Conservation (phyloP, 2,329 filamentous ascomycete species). For the Cercospora canescens region DNA sequence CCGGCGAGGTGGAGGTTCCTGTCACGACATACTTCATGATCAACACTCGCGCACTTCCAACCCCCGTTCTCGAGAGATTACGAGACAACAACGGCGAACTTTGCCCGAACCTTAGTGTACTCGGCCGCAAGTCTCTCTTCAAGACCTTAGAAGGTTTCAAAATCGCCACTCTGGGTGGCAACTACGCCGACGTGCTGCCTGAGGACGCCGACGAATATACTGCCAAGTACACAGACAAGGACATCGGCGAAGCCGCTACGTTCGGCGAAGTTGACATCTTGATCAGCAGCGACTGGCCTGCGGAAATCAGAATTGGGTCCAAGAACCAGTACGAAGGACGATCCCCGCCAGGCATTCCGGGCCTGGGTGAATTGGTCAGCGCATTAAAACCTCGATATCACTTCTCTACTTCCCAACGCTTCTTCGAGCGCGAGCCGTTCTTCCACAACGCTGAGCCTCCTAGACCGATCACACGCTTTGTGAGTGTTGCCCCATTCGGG, state of each 20-base stretch:
- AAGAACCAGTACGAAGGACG: slow-evolving; percentile 40
- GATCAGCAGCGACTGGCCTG: slow-evolving; percentile 83
- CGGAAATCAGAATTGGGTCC: slow-evolving; percentile 56
- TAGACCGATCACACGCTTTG: slow-evolving; percentile 75
- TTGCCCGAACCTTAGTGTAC: slow-evolving; percentile 86
- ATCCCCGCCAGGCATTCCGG: slow-evolving; percentile 35
- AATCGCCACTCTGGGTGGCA: slow-evolving; percentile 83
- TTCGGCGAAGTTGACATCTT: slow-evolving; percentile 82
- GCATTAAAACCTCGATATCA: slow-evolving; percentile 89
- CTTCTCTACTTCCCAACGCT: slow-evolving; percentile 70
- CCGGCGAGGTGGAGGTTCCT: slow-evolving; percentile 71
- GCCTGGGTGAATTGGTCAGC: slow-evolving; percentile 74
- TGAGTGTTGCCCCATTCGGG: slow-evolving; percentile 78
- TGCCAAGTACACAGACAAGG: slow-evolving; percentile 75
- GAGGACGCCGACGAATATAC: slow-evolving; percentile 61
- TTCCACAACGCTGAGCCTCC: slow-evolving; percentile 58
- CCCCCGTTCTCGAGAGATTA: slow-evolving; percentile 69
- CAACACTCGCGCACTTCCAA: slow-evolving; percentile 71
- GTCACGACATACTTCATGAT: slow-evolving; percentile 90
- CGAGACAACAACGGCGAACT: slow-evolving; percentile 68
- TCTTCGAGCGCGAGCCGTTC: slow-evolving; percentile 92
- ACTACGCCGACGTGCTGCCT: slow-evolving; percentile 28
- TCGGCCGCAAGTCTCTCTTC: slow-evolving; percentile 81
- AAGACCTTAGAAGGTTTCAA: slow-evolving; percentile 88
- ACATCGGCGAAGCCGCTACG: slow-evolving; percentile 56